Conservation (phyloP, 805 yeast genomes). For the Danielia oregonensis region DNA sequence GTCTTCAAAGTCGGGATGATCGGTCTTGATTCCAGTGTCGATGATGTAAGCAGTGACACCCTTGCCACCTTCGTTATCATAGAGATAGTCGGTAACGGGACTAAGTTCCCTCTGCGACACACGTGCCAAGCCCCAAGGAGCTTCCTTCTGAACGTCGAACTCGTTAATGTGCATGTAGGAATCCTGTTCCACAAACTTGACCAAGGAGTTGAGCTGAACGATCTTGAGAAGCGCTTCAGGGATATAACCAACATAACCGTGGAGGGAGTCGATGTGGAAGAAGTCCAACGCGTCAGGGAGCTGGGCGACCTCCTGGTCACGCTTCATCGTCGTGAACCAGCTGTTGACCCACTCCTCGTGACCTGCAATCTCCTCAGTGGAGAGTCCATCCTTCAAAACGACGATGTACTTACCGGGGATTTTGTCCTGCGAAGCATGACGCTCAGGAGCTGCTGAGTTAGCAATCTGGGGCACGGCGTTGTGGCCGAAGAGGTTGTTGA, state of each 20-base stretch:
- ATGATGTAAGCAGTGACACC: constrained; percentile 85
- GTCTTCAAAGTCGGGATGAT: constrained; percentile 75
- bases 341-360: constrained; percentile 13
- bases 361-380: constrained; percentile 4
- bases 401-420: constrained; percentile 10
- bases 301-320: constrained; percentile 18
- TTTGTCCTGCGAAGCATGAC: neutral
- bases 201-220: constrained; percentile 12
- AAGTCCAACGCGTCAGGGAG: constrained; percentile 11
- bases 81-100: constrained; percentile 42
- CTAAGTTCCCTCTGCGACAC: constrained; percentile 73
- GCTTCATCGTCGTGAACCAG: constrained; percentile 12
- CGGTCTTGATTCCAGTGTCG: constrained; percentile 81
- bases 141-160: constrained; percentile 67
- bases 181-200: constrained; percentile 23
- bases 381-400: constrained; percentile 12
- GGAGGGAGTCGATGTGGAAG: constrained; percentile 9
- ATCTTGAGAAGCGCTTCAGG: constrained; percentile 14
- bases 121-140: constrained; percentile 96
- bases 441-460: neutral
- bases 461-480: neutral
- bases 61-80: constrained; percentile 69
- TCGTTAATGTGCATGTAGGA: constrained; percentile 29
- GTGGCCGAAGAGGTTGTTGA: constrained; percentile 1
- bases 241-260: constrained; percentile 21